Base-by-base conservation (phyloP, 164 flowering plant genomes). In the Cinnamomum micranthum region DNA sequence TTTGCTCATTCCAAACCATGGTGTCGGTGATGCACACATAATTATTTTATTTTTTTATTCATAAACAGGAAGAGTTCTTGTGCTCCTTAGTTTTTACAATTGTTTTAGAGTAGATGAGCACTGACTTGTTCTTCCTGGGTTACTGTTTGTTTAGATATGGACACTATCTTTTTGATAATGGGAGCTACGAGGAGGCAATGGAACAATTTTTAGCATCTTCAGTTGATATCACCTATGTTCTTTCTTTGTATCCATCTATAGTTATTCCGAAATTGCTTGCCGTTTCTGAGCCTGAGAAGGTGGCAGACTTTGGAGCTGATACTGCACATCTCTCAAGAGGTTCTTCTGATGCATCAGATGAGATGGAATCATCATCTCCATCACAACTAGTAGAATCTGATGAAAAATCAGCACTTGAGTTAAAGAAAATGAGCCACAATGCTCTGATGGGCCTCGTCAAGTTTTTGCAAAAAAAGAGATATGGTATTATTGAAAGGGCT, bases 121-220 rank as follows among this genome's bases (percentile, higher is more conserved):
- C 71, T 69, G n/a, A 41, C 22, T 14, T 31, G 50, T 13, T 67
- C 41, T 67, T 67, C 20, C 12, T 19, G 11, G 28, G 35, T 60
- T 31, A 24, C 19, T 24, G 7, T 77, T 79, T 70, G 55, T 79
- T 77, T 87, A 91, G 95, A 80, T 96, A 90, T 85, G 99, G 95
- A 63, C 98, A 92, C 79, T 80, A 88, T 83, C 86, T 96, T 50
- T 94, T 91, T 81, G 97, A 96, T 55, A 96, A 84, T 84, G 93
- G 91, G 69, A 88, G 86, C 92, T 92, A 94, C 76, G 98, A 96
- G 85, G 96, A 94, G 73, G 98, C 99, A 71, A 94, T 96, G 98
- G 98, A 96, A 72, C 97, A 96, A 69, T 96, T 96, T 85, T 70
- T 85, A 80, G 93, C 90, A 77, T 94, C 99, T 80, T 95, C 91